These are phyloP conservation scores for Collybia nuda DNA, from an alignment of 768 basidiomycete genomes.

Conservation along the genomic window DNA sequence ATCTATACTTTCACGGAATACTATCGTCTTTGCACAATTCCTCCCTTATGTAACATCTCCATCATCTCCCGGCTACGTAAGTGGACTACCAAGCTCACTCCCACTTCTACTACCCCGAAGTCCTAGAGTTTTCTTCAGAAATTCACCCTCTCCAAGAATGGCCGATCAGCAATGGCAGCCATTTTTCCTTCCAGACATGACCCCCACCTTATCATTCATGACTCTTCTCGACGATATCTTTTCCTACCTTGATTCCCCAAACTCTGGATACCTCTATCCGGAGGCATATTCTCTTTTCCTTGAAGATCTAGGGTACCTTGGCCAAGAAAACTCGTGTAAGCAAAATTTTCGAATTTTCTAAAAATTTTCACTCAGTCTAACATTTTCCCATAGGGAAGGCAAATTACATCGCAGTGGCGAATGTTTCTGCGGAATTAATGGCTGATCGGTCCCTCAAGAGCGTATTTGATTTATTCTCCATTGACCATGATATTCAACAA, in stretches of 20 bases:
- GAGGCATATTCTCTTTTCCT: conserved; percentile 13
- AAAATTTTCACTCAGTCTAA: background rate
- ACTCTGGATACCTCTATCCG: conserved; percentile 8
- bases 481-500: conserved; percentile 7
- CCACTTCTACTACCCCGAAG: no score
- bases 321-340: conserved; percentile 10
- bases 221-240: conserved; percentile 14
- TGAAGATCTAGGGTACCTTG: conserved; percentile 11
- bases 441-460: conserved; percentile 10
- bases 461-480: conserved; percentile 8
- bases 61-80: background rate
- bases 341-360: background rate
- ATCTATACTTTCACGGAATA: conserved; percentile 8
- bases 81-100: no score
- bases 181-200: conserved; percentile 11
- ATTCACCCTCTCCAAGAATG: no score
- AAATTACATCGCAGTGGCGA: background rate
- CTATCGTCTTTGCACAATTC: background rate
- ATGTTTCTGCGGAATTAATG: conserved; percentile 3
- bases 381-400: background rate
- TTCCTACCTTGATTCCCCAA: conserved; percentile 10
- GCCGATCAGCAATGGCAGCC: conserved; percentile 7
- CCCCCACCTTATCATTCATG: conserved; percentile 9
- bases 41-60: background rate
- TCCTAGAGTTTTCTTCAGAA: no score